Evolutionary conservation across 148 eudicot genomes (phyloP).

Genomic region (Rhododendron vialii): DNA sequence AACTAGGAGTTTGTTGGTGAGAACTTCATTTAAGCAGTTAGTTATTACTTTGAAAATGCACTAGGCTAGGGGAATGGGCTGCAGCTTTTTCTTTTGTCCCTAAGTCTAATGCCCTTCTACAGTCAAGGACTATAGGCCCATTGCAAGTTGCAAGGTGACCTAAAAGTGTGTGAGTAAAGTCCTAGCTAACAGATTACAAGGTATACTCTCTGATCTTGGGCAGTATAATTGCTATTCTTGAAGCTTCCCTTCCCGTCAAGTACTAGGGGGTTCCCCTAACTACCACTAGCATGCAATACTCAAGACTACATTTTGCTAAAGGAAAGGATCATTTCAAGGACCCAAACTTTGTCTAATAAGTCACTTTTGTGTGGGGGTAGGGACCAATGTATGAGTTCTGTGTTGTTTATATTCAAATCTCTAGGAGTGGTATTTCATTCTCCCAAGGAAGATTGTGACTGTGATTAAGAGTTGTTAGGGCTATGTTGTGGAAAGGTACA

Average conservation of each 20-base stretch:
- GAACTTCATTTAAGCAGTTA: not conserved
- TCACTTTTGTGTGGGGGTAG: not conserved
- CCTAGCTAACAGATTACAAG: not conserved
- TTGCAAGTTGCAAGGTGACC: not conserved
- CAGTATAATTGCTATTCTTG: not conserved
- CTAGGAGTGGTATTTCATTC: not conserved
- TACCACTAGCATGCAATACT: not conserved
- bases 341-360: not conserved
- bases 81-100: not conserved
- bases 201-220: not conserved
- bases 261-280: not conserved
- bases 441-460: not conserved
- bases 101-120: not conserved
- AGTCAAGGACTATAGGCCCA: not conserved
- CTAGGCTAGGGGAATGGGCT: not conserved
- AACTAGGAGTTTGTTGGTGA: not conserved
- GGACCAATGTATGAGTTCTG: not conserved
- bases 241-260: not conserved
- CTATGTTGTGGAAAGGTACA: not conserved
- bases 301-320: not conserved
- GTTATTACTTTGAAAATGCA: not conserved
- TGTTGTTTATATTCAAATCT: not conserved
- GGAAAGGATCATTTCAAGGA: not conserved
- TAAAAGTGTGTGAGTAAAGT: not conserved
- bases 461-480: not conserved